Base-by-base conservation (phyloP, 345 rosid genomes). In the Populus deltoides region DNA sequence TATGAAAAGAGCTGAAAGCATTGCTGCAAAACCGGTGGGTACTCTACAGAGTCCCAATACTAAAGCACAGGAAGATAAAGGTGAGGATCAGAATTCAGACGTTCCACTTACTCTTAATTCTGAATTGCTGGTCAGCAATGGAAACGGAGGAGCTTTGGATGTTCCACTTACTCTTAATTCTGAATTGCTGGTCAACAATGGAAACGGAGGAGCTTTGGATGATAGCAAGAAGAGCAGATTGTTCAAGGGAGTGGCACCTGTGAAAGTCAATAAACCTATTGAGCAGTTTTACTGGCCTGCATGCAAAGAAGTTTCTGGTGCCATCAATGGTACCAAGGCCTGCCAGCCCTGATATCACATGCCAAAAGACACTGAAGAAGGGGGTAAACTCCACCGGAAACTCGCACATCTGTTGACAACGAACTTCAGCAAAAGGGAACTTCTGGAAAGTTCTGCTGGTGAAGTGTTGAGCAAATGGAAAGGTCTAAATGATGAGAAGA, bases 211-310 rank as follows among this genome's bases (percentile, higher is more conserved):
- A n/a, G 76, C 41, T 86, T 55, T 8, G 88, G 90, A 85, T 59
- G 84, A 90, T 20, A 80, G 92, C 45, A 91, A 90, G 85, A 87
- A 78, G 63, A 90, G 74, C 24, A 79, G 77, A 68, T 94, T 78
- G 69, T 78, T 90, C 77, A 90, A 86, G 59, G 68, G 62, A 20
- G 71, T 94, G 84, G 71, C 82, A 9, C 75, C 81, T 36, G 94
- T 90, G 67, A 84, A 90, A 77, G 87, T 93, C 10, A 87, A 86
- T 69, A 91, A 93, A 72, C 93, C 88, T 20, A 88, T 49, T 39
- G 87, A 94, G 85, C 92, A 85, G 84, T 94, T 97, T 97, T 93
- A 92, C 80, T 93, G 97, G 76, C 94, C 98, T 13, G 97, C 93
- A 68, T 94, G 98, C 81, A 91, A 81, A 74, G 85, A 81, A 45